These are phyloP conservation scores for Eustoma russellianum DNA, from an alignment of 257 asterid genomes.

Conservation along the genomic window DNA sequence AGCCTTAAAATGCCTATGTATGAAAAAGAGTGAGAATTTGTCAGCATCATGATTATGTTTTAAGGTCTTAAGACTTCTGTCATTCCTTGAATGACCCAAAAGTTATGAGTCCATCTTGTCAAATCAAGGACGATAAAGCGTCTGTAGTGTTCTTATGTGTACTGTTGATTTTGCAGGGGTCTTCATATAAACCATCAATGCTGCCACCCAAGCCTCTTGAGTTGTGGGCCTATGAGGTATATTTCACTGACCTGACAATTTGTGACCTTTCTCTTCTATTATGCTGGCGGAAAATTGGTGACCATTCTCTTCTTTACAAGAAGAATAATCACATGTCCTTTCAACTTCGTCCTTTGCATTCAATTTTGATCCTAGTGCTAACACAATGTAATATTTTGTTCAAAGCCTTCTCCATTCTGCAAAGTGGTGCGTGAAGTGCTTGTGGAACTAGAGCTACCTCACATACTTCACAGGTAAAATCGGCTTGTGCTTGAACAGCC, in stretches of 20 bases:
- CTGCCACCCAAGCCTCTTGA: slow-evolving; percentile 83
- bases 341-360: too few relatives aligned
- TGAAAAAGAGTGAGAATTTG: neutral
- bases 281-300: too few relatives aligned
- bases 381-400: slow-evolving; percentile 7
- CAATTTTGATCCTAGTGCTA: too few relatives aligned
- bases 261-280: neutral
- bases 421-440: slow-evolving; percentile 87
- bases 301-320: too few relatives aligned
- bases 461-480: slow-evolving; percentile 70
- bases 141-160: neutral
- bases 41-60: neutral
- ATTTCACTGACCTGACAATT: slow-evolving; percentile 8
- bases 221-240: slow-evolving; percentile 94
- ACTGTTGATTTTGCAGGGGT: slow-evolving; percentile 38
- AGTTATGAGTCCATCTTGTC: neutral
- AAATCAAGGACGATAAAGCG: neutral
- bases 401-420: slow-evolving; percentile 88
- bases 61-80: slow-evolving; percentile 1
- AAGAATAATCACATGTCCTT: too few relatives aligned
- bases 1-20: neutral
- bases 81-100: neutral
- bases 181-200: slow-evolving; percentile 59
- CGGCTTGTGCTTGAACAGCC: neutral
- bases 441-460: slow-evolving; percentile 90